Percentiles rank a stretch among this genome's conserved stretches.
Conservation (phyloP, 208 protist genomes). For the Leishmania guyanensis region DNA sequence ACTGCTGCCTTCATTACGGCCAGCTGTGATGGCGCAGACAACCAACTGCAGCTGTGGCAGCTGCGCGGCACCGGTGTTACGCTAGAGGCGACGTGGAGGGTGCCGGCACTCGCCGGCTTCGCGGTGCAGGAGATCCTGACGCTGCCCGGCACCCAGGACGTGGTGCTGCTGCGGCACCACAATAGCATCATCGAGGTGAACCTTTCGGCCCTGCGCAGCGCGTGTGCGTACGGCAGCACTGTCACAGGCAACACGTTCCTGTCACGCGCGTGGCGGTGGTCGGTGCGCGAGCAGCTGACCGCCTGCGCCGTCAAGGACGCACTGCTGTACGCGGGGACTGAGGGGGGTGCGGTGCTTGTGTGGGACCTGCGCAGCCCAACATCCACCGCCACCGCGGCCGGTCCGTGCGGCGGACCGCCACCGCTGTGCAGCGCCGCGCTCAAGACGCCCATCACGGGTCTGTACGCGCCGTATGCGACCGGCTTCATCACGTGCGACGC, state of each 20-base stretch:
- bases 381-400: constrained; percentile 10
- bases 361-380: constrained; percentile 57
- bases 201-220: constrained; percentile 24
- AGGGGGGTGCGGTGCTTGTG: constrained; percentile 57
- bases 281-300: constrained; percentile 58
- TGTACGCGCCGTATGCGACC: constrained; percentile 65
- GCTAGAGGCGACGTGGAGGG: constrained; percentile 36
- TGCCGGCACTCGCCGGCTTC: constrained; percentile 50
- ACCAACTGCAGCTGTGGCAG: constrained; percentile 37
- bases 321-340: constrained; percentile 56
- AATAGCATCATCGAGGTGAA: constrained; percentile 54
- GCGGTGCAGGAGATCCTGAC: constrained; percentile 40
- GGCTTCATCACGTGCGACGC: constrained; percentile 60
- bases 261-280: constrained; percentile 61
- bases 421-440: constrained; percentile 32
- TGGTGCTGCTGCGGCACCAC: constrained; percentile 42
- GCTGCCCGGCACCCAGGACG: constrained; percentile 43
- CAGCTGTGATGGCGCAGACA: constrained; percentile 14
- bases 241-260: constrained; percentile 35
- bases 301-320: constrained; percentile 51
- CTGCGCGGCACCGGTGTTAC: constrained; percentile 41
- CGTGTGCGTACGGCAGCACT: constrained; percentile 17
- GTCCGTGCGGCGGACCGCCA: constrained; percentile 2
- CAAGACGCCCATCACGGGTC: constrained; percentile 41
- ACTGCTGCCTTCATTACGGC: constrained; percentile 31